Percentiles rank a stretch among this genome's conserved stretches.
phyloP scores from a whole-genome alignment of 805 yeast genomes.

The Blastobotrys robertii region DNA sequence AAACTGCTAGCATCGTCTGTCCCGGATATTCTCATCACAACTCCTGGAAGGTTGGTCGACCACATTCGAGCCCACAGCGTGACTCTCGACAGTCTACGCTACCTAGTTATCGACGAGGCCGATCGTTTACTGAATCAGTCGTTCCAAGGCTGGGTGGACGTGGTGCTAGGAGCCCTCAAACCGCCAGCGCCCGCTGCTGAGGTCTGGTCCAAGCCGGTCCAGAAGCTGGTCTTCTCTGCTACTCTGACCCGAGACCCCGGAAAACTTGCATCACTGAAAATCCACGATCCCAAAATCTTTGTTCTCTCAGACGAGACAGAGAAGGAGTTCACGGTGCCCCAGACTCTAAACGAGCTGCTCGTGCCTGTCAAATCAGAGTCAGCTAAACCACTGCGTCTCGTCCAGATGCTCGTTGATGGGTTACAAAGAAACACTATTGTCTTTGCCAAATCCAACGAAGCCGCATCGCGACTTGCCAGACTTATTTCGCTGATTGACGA shows the following conservation, averaged over 20 bases:
- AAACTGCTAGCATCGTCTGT: conserved; percentile 30
- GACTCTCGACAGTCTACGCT: conserved; percentile 38
- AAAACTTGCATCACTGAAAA: conserved; percentile 60
- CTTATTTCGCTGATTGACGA: conserved; percentile 39
- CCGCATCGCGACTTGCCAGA: conserved; percentile 69
- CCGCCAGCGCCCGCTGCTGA: conserved; percentile 2
- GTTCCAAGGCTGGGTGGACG: conserved; percentile 84
- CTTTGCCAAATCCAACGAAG: conserved; percentile 74
- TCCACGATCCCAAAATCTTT: conserved; percentile 61
- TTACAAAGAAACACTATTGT: conserved; percentile 39
- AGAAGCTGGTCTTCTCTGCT: conserved; percentile 77
- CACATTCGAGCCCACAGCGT: conserved; percentile 21
- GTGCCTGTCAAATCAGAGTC: conserved; percentile 24
- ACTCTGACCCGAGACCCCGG: conserved; percentile 92
- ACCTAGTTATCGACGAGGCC: conserved; percentile 82
- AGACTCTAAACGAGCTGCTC: conserved; percentile 26
- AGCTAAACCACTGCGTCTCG: conserved; percentile 65
- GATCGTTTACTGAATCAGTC: conserved; percentile 90
- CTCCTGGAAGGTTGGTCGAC: conserved; percentile 89
- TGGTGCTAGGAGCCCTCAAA: conserved; percentile 23
- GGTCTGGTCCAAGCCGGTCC: conserved; percentile 34
- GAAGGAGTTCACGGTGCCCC: conserved; percentile 30
- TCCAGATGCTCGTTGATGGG: conserved; percentile 38
- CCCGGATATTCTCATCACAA: conserved; percentile 34
- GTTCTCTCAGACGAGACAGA: conserved; percentile 51